These are phyloP conservation scores for Solanum paucissectum DNA, from an alignment of 257 asterid genomes.

Conservation along the genomic window DNA sequence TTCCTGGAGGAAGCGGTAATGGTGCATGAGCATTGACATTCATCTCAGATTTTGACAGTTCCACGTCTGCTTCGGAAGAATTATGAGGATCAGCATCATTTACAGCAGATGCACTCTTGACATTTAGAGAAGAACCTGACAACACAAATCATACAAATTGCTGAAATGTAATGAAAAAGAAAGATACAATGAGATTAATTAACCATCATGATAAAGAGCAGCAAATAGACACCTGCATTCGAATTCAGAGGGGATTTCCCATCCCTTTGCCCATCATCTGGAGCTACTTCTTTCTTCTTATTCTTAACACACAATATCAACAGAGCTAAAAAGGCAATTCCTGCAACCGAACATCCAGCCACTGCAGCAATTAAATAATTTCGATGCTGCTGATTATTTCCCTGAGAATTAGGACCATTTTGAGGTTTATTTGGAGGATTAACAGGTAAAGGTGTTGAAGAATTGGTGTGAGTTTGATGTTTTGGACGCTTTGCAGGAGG, in stretches of 20 bases:
- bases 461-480: not conserved
- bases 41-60: slow-evolving; percentile 5
- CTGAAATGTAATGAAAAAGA: slow-evolving; percentile 5
- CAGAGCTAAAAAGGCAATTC: slow-evolving; percentile 32
- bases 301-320: slow-evolving; percentile 27
- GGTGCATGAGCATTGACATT: slow-evolving; percentile 6
- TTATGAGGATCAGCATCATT: slow-evolving; percentile 3
- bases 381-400: not conserved
- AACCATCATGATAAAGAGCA: slow-evolving; percentile 21
- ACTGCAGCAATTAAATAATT: slow-evolving; percentile 25
- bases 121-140: slow-evolving; percentile 39
- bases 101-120: slow-evolving; percentile 16
- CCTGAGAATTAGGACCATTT: slow-evolving; percentile 7
- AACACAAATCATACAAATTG: not conserved
- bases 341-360: slow-evolving; percentile 34
- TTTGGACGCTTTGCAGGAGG: slow-evolving; percentile 17
- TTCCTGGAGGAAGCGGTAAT: slow-evolving; percentile 78
- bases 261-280: slow-evolving; percentile 37
- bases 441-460: not conserved
- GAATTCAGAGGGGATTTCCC: slow-evolving; percentile 64
- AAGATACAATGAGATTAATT: not conserved
- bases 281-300: slow-evolving; percentile 23
- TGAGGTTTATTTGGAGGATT: slow-evolving; percentile 8
- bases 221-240: slow-evolving; percentile 32
- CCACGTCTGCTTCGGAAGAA: slow-evolving; percentile 12